These are phyloP conservation scores for Stagonosporopsis rhizophila DNA, from an alignment of 2,329 filamentous ascomycete genomes.

Conservation along the genomic window DNA sequence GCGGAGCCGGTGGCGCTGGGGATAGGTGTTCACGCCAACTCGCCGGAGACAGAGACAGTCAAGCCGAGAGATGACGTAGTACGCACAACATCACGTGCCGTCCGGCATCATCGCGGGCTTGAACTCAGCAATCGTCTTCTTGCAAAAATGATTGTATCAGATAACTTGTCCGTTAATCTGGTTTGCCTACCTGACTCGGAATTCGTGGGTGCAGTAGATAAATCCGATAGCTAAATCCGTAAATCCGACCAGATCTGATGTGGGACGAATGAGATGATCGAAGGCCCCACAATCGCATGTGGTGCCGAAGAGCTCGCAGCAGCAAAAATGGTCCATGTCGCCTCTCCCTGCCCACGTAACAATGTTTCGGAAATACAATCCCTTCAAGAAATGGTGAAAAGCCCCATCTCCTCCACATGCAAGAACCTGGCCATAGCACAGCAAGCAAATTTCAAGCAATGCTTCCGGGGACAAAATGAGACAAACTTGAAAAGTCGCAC, in stretches of 20 bases:
- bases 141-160: too few relatives aligned
- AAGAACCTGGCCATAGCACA: slow-evolving; percentile 6
- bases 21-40: neutral
- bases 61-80: slow-evolving; percentile 4
- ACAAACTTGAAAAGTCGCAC: neutral
- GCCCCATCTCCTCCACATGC: slow-evolving; percentile 15
- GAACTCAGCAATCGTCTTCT: too few relatives aligned
- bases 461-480: neutral
- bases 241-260: slow-evolving; percentile 7
- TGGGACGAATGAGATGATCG: neutral
- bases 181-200: slow-evolving; percentile 2
- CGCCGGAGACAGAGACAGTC: neutral
- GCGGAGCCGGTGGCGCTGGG: neutral
- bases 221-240: slow-evolving; percentile 9
- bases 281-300: slow-evolving; percentile 13
- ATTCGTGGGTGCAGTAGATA: neutral
- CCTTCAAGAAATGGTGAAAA: neutral
- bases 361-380: slow-evolving; percentile 2
- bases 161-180: neutral
- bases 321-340: neutral
- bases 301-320: neutral
- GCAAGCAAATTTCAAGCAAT: neutral
- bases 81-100: neutral
- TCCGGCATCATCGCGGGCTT: too few relatives aligned
- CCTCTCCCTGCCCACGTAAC: slow-evolving; percentile 7